Evolutionary conservation across 257 asterid species (phyloP).

Genomic region (Solanum ossicruentum): DNA sequence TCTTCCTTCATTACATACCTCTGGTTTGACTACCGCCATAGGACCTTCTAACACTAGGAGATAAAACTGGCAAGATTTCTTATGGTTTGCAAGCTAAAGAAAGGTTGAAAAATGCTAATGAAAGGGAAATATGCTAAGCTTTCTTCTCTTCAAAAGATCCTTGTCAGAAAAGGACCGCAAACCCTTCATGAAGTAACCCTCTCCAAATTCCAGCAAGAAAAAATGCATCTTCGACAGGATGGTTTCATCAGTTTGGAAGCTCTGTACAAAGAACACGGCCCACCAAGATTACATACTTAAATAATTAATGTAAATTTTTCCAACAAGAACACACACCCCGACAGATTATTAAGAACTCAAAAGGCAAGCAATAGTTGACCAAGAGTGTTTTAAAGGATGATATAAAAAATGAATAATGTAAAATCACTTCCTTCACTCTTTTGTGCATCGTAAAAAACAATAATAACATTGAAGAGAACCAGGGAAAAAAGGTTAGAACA

Average conservation of each 20-base stretch:
- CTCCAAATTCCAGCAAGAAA: background rate
- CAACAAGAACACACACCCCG: background rate
- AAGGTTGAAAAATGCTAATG: background rate
- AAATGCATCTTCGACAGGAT: background rate
- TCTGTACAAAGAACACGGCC: background rate
- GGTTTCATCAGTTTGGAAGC: background rate
- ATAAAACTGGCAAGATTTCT: background rate
- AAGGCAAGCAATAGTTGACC: background rate
- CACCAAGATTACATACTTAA: background rate
- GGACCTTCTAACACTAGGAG: conserved; percentile 7
- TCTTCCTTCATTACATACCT: conserved; percentile 12
- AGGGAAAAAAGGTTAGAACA: background rate
- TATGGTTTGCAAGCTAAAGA: background rate
- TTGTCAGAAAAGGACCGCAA: background rate
- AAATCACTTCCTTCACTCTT: background rate
- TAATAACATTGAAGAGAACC: background rate
- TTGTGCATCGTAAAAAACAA: background rate
- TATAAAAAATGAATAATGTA: background rate
- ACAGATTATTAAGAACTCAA: background rate
- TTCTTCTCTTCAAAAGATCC: background rate
- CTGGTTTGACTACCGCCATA: conserved; percentile 37
- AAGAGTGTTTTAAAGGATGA: background rate
- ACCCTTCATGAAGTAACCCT: background rate
- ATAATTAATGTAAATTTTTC: background rate
- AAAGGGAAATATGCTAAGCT: background rate